These are phyloP conservation scores for Leucocoprinus leucothites DNA, from an alignment of 768 basidiomycete genomes.

Conservation along the genomic window DNA sequence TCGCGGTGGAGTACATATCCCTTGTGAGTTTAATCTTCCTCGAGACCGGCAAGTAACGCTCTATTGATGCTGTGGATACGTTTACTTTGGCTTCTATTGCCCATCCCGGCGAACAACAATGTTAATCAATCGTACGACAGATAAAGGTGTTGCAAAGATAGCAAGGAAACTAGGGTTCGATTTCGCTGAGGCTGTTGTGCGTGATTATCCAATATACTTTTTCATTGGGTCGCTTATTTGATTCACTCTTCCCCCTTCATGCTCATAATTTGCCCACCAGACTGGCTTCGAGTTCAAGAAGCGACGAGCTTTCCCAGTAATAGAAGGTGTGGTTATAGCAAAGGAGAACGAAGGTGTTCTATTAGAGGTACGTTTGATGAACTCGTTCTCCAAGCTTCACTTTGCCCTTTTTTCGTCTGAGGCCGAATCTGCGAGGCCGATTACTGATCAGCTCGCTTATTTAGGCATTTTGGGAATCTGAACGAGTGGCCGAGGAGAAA, in stretches of 20 bases:
- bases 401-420: constrained; percentile 2
- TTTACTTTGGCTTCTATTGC: not conserved
- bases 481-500: constrained; percentile 74
- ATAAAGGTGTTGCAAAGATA: constrained; percentile 85
- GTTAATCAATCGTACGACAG: constrained; percentile 40
- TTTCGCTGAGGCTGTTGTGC: constrained; percentile 92
- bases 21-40: constrained; percentile 58
- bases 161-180: constrained; percentile 85
- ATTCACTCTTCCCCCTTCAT: not conserved
- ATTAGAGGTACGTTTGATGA: constrained; percentile 57
- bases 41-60: not conserved
- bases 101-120: not conserved
- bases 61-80: not conserved
- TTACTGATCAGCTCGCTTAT: constrained; percentile 9
- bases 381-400: no score
- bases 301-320: constrained; percentile 78
- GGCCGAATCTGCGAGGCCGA: constrained; percentile 1
- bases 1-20: constrained; percentile 78
- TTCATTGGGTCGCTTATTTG: constrained; percentile 11
- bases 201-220: constrained; percentile 28
- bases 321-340: constrained; percentile 86
- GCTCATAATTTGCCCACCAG: constrained; percentile 35
- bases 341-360: constrained; percentile 71
- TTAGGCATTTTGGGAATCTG: constrained; percentile 85
- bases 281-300: constrained; percentile 97